Percentiles rank a stretch among this genome's conserved stretches.
These are phyloP conservation scores for Elsinoe necatrix DNA, from an alignment of 2,329 filamentous ascomycete genomes.

Conservation along the genomic window DNA sequence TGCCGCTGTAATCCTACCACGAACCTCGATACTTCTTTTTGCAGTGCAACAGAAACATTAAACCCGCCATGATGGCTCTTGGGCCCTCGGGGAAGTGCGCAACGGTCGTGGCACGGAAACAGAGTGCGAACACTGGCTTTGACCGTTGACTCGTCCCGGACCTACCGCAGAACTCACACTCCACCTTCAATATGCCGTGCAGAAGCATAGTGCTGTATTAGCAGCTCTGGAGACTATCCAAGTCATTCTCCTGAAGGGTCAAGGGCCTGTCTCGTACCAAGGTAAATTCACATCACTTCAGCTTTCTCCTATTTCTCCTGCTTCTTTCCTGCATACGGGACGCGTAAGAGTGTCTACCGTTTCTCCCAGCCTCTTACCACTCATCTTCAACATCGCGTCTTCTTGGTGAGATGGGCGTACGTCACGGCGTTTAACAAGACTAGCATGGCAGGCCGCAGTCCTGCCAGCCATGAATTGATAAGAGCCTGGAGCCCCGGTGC, in stretches of 20 bases:
- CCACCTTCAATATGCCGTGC: not conserved
- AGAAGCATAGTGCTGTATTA: not conserved
- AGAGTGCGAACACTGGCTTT: not conserved
- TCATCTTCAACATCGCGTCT: not conserved
- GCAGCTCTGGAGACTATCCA: not conserved
- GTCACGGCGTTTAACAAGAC: not conserved
- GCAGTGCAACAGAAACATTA: too few species aligned
- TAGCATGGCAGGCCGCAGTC: not conserved
- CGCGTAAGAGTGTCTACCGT: constrained; percentile 51
- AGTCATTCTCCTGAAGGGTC: too few species aligned
- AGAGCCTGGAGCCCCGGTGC: constrained; percentile 1
- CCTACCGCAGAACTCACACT: not conserved
- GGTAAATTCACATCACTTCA: not conserved
- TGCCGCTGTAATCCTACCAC: too few species aligned
- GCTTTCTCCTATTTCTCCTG: not conserved
- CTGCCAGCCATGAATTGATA: constrained; percentile 14
- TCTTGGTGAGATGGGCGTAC: not conserved
- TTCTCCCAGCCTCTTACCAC: constrained; percentile 9
- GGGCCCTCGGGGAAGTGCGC: not conserved
- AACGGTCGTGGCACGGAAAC: not conserved
- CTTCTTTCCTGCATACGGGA: constrained; percentile 48
- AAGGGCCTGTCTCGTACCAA: not conserved
- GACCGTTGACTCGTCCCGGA: not conserved
- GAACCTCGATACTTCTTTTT: too few species aligned
- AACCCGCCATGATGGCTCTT: too few species aligned